Conservation (phyloP, 2,329 filamentous ascomycete species). For the Penicillium sp. region DNA sequence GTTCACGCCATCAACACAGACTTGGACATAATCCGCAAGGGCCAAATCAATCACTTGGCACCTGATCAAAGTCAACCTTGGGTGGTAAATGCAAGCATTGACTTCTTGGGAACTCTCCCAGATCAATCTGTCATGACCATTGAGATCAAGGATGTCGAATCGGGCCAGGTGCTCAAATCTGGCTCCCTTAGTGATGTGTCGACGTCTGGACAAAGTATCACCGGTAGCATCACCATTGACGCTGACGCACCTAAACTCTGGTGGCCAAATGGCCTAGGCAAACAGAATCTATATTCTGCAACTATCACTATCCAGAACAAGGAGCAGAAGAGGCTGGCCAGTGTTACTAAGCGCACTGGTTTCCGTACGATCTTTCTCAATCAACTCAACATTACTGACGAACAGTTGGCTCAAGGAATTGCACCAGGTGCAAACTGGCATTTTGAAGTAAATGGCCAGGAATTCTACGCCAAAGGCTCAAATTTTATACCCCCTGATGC, state of each 20-base stretch:
- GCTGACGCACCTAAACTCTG: slow-evolving; percentile 57
- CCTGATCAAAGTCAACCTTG: slow-evolving; percentile 62
- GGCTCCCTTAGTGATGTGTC: slow-evolving; percentile 48
- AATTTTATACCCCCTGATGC: slow-evolving; percentile 67
- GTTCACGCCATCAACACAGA: slow-evolving; percentile 58
- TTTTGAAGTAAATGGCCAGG: slow-evolving; percentile 67
- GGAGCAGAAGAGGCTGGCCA: slow-evolving; percentile 44
- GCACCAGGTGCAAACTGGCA: slow-evolving; percentile 65
- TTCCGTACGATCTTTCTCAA: slow-evolving; percentile 68
- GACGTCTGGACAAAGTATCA: slow-evolving; percentile 50
- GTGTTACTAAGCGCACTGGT: slow-evolving; percentile 59
- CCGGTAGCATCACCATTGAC: slow-evolving; percentile 52
- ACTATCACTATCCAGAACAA: slow-evolving; percentile 53
- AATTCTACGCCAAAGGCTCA: slow-evolving; percentile 67
- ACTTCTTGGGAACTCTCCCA: slow-evolving; percentile 58
- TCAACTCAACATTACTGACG: slow-evolving; percentile 57
- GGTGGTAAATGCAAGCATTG: slow-evolving; percentile 65
- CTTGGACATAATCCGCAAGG: slow-evolving; percentile 63
- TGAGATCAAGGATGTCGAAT: slow-evolving; percentile 49
- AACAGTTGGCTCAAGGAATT: slow-evolving; percentile 59
- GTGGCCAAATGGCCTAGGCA: slow-evolving; percentile 64
- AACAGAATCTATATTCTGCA: slow-evolving; percentile 62
- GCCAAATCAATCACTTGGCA: slow-evolving; percentile 62
- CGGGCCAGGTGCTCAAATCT: slow-evolving; percentile 45
- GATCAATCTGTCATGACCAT: slow-evolving; percentile 51